Conservation (phyloP, 495 filamentous ascomycete species). For the Hyaloscypha finlandica region DNA sequence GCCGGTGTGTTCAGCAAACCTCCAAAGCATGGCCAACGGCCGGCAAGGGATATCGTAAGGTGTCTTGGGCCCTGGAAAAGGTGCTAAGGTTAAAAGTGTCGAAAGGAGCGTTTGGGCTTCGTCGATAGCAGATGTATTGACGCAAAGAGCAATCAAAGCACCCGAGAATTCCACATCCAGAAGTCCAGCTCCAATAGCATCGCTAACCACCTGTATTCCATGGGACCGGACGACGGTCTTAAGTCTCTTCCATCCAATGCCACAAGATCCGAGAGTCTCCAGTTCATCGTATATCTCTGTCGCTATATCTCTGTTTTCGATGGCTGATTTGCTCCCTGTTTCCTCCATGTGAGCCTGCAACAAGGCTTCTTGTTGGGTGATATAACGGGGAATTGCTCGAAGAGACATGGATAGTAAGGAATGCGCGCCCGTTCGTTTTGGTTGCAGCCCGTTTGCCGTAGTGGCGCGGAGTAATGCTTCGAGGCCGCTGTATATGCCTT, state of each 20-base stretch:
- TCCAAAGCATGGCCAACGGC: conserved; percentile 33
- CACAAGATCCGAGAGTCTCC: conserved; percentile 57
- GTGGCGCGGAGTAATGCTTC: conserved; percentile 52
- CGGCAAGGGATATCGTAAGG: conserved; percentile 32
- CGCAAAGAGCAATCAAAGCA: conserved; percentile 45
- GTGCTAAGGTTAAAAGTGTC: conserved; percentile 33
- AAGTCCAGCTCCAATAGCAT: conserved; percentile 53
- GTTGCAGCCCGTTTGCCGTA: conserved; percentile 5
- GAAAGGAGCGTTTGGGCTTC: conserved; percentile 47
- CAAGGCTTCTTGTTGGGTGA: conserved; percentile 58
- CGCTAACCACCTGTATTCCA: conserved; percentile 58
- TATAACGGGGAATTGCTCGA: conserved; percentile 63
- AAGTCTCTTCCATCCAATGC: conserved; percentile 65
- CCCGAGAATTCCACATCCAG: conserved; percentile 42
- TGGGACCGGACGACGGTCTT: conserved; percentile 66
- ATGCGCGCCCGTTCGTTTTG: conserved; percentile 41
- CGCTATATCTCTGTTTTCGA: conserved; percentile 41
- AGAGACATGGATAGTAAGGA: conserved; percentile 68
- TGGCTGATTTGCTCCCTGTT: conserved; percentile 44
- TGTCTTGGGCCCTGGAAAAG: conserved; percentile 40
- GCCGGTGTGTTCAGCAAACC: conserved; percentile 32
- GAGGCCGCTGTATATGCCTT: conserved; percentile 49
- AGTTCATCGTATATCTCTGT: conserved; percentile 66
- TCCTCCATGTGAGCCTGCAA: conserved; percentile 51
- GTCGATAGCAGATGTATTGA: conserved; percentile 35